phyloP scores from a whole-genome alignment of 768 basidiomycete species.

The Calocera viscosa region DNA sequence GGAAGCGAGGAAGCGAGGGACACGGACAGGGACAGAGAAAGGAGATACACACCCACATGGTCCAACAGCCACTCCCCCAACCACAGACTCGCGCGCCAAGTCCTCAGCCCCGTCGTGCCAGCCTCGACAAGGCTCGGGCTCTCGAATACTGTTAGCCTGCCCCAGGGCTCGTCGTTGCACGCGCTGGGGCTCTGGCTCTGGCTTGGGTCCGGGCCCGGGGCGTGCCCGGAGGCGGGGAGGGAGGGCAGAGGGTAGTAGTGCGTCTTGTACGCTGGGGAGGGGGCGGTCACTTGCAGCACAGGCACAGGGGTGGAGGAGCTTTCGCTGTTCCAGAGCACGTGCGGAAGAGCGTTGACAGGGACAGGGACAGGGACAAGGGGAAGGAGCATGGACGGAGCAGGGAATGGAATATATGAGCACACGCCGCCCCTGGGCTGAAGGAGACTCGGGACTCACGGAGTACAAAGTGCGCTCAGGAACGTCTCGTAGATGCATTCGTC shows the following conservation, averaged over 20 bases:
- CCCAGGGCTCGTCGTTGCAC: background rate
- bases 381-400: too few relatives aligned
- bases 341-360: background rate
- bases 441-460: background rate
- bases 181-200: too few relatives aligned
- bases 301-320: background rate
- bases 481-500: background rate
- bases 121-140: slow-evolving; percentile 59
- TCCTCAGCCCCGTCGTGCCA: slow-evolving; percentile 68
- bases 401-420: too few relatives aligned
- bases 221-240: background rate
- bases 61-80: slow-evolving; percentile 49
- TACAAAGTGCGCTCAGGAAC: background rate
- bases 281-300: background rate
- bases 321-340: background rate
- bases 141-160: slow-evolving; percentile 45
- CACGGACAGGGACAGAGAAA: background rate
- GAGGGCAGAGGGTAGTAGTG: background rate
- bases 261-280: background rate
- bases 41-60: slow-evolving; percentile 38
- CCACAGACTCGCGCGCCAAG: slow-evolving; percentile 62
- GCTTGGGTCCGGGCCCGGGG: too few relatives aligned
- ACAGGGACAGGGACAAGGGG: background rate
- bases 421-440: too few relatives aligned
- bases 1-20: background rate